Evolutionary conservation across 2,329 filamentous ascomycete species (phyloP).

Genomic region (Pleoardoris graminearum): DNA sequence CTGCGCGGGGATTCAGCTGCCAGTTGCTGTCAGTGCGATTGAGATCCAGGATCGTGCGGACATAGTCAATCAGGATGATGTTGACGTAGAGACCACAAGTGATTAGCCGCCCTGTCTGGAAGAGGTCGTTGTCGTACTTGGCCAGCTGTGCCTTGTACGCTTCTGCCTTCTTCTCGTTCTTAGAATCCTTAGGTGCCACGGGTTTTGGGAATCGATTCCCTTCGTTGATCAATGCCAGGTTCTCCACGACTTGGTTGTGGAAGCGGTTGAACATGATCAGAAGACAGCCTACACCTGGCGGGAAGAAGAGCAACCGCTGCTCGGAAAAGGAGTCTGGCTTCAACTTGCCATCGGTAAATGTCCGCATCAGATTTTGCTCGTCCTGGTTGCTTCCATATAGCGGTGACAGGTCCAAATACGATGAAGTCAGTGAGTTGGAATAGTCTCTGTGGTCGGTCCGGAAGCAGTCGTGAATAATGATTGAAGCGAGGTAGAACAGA

Average conservation of each 20-base stretch:
- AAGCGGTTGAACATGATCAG: constrained; percentile 73
- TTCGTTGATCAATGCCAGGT: constrained; percentile 85
- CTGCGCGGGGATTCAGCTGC: constrained; percentile 76
- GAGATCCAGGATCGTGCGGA: constrained; percentile 59
- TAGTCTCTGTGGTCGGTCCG: constrained; percentile 65
- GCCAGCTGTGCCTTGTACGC: constrained; percentile 38
- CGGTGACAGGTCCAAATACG: constrained; percentile 73
- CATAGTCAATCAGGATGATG: constrained; percentile 58
- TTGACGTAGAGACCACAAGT: constrained; percentile 59
- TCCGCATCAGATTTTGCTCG: constrained; percentile 68
- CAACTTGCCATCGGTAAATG: constrained; percentile 67
- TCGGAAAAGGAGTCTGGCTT: constrained; percentile 73
- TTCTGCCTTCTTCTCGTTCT: constrained; percentile 49
- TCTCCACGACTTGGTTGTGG: constrained; percentile 82
- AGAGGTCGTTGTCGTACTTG: constrained; percentile 53
- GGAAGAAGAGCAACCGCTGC: constrained; percentile 66
- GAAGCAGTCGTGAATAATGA: constrained; percentile 67
- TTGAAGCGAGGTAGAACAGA: constrained; percentile 74
- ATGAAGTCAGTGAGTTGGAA: constrained; percentile 68
- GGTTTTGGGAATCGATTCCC: constrained; percentile 75
- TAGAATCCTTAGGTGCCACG: constrained; percentile 28
- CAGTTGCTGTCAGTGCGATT: constrained; percentile 75
- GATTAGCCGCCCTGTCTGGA: constrained; percentile 57
- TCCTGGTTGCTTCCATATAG: constrained; percentile 72
- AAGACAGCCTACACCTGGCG: constrained; percentile 68